Percentiles rank a stretch among this genome's conserved stretches.
These are phyloP conservation scores for Metschnikowia shivogae DNA, from an alignment of 805 yeast genomes.

Conservation along the genomic window DNA sequence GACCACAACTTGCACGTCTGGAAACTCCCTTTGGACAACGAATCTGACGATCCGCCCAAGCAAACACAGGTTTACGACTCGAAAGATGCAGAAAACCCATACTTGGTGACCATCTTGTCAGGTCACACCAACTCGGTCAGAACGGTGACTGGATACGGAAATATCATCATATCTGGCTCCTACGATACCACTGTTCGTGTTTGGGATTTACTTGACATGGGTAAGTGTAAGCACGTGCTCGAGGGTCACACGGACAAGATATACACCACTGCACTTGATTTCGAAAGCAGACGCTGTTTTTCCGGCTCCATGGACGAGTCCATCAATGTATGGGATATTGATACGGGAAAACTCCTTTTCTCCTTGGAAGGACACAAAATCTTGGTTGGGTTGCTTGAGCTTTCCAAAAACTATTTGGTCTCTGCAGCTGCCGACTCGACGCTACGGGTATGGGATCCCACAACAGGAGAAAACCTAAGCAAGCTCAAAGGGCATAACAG, in stretches of 20 bases:
- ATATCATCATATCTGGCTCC: conserved; percentile 80
- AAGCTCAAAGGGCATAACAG: conserved; percentile 77
- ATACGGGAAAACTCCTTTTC: conserved; percentile 63
- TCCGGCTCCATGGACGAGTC: conserved; percentile 90
- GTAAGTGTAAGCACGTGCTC: conserved; percentile 66
- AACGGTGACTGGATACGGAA: conserved; percentile 81
- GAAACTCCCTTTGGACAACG: conserved; percentile 53
- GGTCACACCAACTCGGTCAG: conserved; percentile 74
- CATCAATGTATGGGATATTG: conserved; percentile 85
- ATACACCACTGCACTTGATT: conserved; percentile 83
- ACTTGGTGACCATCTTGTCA: conserved; percentile 27
- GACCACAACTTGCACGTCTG: conserved; percentile 44
- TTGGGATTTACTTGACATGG: conserved; percentile 75
- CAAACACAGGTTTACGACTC: conserved; percentile 34
- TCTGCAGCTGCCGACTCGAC: conserved; percentile 97
- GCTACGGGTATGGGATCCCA: conserved; percentile 89
- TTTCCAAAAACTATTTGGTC: conserved; percentile 71
- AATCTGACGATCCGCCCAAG: conserved; percentile 30
- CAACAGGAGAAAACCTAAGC: conserved; percentile 58
- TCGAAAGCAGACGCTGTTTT: conserved; percentile 70
- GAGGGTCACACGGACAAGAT: conserved; percentile 85
- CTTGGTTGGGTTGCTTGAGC: conserved; percentile 79
- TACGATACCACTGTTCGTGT: conserved; percentile 88
- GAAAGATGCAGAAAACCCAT: conserved; percentile 28
- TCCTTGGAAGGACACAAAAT: conserved; percentile 85